Percentiles rank a stretch among this genome's conserved stretches.
These are phyloP conservation scores for Diplodia mutila DNA, from an alignment of 2,329 filamentous ascomycete species.

Conservation along the genomic window DNA sequence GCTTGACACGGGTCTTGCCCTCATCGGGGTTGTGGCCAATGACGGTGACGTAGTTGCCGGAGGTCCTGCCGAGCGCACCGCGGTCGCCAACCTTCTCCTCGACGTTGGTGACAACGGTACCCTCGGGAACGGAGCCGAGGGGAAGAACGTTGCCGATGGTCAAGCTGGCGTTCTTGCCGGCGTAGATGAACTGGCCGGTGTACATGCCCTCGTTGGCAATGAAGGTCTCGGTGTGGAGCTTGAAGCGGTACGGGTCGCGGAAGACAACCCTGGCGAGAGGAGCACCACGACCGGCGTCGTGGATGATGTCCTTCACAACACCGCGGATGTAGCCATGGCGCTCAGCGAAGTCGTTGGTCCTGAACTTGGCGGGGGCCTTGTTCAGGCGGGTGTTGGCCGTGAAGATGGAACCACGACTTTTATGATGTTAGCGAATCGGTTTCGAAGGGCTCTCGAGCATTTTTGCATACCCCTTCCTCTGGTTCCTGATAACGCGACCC, in stretches of 20 bases:
- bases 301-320: slow-evolving; percentile 98
- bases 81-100: slow-evolving; percentile 99
- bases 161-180: slow-evolving; percentile 96
- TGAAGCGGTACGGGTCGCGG: slow-evolving; percentile 98
- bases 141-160: slow-evolving; percentile 98
- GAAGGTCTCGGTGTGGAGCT: slow-evolving; percentile 97
- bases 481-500: slow-evolving; percentile 77
- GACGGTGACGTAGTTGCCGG: slow-evolving; percentile 98
- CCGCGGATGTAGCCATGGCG: slow-evolving; percentile 97
- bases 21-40: slow-evolving; percentile 60
- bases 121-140: slow-evolving; percentile 91
- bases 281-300: slow-evolving; percentile 97
- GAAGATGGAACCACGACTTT: slow-evolving; percentile 79
- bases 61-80: slow-evolving; percentile 93
- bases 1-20: slow-evolving; percentile 99
- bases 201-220: slow-evolving; percentile 99
- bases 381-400: slow-evolving; percentile 71
- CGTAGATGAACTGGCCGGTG: slow-evolving; percentile 99
- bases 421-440: slow-evolving; percentile 38
- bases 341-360: slow-evolving; percentile 94
- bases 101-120: slow-evolving; percentile 98
- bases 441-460: background rate
- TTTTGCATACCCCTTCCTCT: slow-evolving; percentile 55
- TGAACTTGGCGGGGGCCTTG: slow-evolving; percentile 95
- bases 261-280: slow-evolving; percentile 96